Conservation (phyloP, 2,329 filamentous ascomycete genomes). For the Seiridium cupressi region DNA sequence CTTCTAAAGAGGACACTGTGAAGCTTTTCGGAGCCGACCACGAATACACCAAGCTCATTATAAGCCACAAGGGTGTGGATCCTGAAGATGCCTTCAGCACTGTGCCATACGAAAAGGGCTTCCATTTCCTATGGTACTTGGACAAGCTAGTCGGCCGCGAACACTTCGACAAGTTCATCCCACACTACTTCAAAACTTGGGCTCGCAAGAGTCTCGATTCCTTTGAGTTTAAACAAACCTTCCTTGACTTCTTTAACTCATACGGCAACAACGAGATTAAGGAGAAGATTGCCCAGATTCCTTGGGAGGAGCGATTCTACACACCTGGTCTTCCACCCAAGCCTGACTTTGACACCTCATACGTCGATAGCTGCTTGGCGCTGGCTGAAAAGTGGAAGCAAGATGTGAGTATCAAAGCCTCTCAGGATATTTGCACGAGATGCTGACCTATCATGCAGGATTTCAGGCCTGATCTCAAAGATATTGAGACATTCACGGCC, state of each 20-base stretch:
- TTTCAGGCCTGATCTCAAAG: conserved; percentile 63
- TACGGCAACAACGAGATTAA: conserved; percentile 61
- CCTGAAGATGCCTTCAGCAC: conserved; percentile 94
- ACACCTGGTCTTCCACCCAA: conserved; percentile 85
- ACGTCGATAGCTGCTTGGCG: conserved; percentile 82
- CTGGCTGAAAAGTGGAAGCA: conserved; percentile 81
- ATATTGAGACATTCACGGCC: conserved; percentile 73
- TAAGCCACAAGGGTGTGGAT: conserved; percentile 84
- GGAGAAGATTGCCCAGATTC: conserved; percentile 68
- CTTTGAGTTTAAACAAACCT: conserved; percentile 88
- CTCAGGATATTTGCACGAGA: conserved; percentile 7
- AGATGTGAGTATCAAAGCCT: conserved; percentile 37
- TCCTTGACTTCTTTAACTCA: conserved; percentile 77
- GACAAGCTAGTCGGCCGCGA: conserved; percentile 80
- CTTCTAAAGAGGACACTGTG: conserved; percentile 66
- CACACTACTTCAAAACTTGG: conserved; percentile 88
- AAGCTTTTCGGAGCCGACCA: conserved; percentile 77
- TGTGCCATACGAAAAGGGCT: conserved; percentile 94
- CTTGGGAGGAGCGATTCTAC: conserved; percentile 92
- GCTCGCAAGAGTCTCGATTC: conserved; percentile 85
- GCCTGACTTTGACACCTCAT: conserved; percentile 83
- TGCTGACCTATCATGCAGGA: conserved; percentile 34
- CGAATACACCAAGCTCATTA: conserved; percentile 88
- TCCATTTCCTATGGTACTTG: conserved; percentile 88
- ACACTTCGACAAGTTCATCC: conserved; percentile 95